Evolutionary conservation across 345 rosid species (phyloP).

Genomic region (Erucastrum elatum): DNA sequence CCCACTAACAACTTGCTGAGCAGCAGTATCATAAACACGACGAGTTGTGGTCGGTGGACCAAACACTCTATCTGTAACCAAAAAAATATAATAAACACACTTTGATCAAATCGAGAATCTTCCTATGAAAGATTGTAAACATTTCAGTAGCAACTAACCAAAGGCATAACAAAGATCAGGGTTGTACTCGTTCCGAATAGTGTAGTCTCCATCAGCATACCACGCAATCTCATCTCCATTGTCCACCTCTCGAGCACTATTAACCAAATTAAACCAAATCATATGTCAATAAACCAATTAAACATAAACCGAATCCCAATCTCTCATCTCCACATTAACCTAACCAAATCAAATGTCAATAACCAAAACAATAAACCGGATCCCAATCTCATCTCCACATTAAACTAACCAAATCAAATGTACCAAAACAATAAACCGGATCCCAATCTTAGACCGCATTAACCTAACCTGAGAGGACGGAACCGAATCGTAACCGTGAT

Average conservation of each 20-base stretch:
- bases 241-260: constrained; percentile 67
- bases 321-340: background rate
- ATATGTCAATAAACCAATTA: constrained; percentile 21
- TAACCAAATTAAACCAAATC: background rate
- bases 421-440: constrained; percentile 5
- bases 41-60: constrained; percentile 93
- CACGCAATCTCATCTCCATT: constrained; percentile 85
- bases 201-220: constrained; percentile 80
- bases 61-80: constrained; percentile 63
- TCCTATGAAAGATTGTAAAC: background rate
- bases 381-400: no score
- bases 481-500: constrained; percentile 80
- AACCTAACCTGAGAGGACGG: constrained; percentile 75
- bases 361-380: no score
- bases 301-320: constrained; percentile 12
- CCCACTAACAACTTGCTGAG: constrained; percentile 77
- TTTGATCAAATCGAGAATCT: constrained; percentile 5
- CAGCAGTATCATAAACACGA: constrained; percentile 79
- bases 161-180: constrained; percentile 68
- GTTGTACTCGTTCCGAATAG: constrained; percentile 73
- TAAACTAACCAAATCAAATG: background rate
- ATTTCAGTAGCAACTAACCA: constrained; percentile 58
- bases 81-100: background rate
- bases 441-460: background rate
- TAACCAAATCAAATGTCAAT: no score